These are phyloP conservation scores for Anethum foeniculum DNA, from an alignment of 140 eudicot genomes.

Conservation along the genomic window DNA sequence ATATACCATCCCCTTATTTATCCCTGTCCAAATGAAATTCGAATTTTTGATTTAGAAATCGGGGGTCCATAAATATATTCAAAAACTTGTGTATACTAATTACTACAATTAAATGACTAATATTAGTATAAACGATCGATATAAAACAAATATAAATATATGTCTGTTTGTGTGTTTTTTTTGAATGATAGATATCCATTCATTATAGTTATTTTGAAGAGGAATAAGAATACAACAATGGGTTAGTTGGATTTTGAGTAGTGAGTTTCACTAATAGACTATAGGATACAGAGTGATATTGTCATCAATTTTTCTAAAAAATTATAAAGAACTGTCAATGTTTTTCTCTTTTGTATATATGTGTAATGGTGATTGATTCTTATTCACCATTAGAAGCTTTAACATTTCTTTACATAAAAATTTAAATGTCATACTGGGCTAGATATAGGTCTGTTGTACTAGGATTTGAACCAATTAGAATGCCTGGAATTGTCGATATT, in stretches of 20 bases:
- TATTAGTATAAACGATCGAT: not conserved
- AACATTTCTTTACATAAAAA: not conserved
- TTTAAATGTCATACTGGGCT: not conserved
- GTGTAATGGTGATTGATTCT: not conserved
- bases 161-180: not conserved
- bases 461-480: conserved; percentile 36
- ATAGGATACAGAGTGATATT: not conserved
- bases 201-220: not conserved
- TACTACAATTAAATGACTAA: not conserved
- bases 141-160: not conserved
- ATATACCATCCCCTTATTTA: not conserved
- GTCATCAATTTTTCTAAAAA: not conserved
- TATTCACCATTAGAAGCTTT: not conserved
- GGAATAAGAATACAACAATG: not conserved
- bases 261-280: not conserved
- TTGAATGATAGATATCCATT: not conserved
- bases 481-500: conserved; percentile 40
- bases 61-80: not conserved
- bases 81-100: not conserved
- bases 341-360: not conserved
- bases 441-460: not conserved
- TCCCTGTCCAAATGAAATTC: not conserved
- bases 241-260: not conserved
- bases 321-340: not conserved
- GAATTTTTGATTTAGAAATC: not conserved